Base-by-base conservation (phyloP, 179 eudicot genomes). In the Patellifolia procumbens region DNA sequence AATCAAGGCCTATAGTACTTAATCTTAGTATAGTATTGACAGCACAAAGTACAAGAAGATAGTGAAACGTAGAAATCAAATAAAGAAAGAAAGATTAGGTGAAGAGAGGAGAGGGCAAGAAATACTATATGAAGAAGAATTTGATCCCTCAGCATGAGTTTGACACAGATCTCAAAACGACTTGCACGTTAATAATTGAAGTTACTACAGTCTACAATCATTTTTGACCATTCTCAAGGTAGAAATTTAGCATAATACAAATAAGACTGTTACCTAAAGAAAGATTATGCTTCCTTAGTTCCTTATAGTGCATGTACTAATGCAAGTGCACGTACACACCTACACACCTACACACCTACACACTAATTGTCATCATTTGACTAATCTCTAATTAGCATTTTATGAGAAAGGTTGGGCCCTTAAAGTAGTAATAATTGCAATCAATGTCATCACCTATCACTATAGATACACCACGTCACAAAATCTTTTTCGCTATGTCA, bases 1-100 rank as follows among this genome's bases (percentile, higher is more conserved):
- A 64, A 64, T 37, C 26, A 20, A 20, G 68, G 68, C 46, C 19
- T 64, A 1, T 63, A 63, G 8, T 64, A 7, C 28, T 2, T n/a
- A 20, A n/a, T 37, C 37, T 15, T 24, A 8, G 7, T 35, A 64
- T 6, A 35, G 37, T 35, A 35, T 39, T 20, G 28, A 64, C 68
- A 8, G 46, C 68, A 64, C 68, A 19, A n/a, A 64, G 11, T 35
- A 64, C 68, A 64, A 64, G 29, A 37, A 35, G 48, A 64, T 64
- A 31, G 24, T 31, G 39, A 16, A 16, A 61, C n/a, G 20, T 32
- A 32, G 42, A 62, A 32, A 31, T 62, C 19, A 62, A 15, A 15
- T 31, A 62, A 32, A 17, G 19, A 24, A 55, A 62, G 34, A 34
- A 8, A 34, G 26, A 63, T 34, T 64, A 64, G 45, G 46, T 64